Conservation (phyloP, 441 rosid species). For the Syzygium syzygioides region DNA sequence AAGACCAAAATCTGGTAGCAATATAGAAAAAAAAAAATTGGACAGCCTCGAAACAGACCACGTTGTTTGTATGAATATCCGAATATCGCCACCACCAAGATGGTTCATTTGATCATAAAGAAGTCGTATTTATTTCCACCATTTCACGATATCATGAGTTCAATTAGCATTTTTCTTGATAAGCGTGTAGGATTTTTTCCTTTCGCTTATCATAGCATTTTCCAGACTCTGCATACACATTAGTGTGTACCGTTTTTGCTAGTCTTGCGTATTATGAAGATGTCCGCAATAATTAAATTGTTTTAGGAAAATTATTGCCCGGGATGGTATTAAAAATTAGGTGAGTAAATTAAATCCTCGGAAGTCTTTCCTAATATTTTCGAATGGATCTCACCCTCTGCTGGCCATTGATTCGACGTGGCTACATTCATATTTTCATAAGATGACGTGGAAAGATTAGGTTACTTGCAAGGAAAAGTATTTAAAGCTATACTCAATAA, state of each 20-base stretch:
- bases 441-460: background rate
- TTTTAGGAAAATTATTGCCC: background rate
- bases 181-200: background rate
- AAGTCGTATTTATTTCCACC: rapidly evolving
- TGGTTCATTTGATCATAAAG: no score
- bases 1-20: background rate
- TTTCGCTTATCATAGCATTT: background rate
- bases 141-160: rapidly evolving
- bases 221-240: background rate
- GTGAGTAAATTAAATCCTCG: background rate
- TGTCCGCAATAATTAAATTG: rapidly evolving
- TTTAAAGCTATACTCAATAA: background rate
- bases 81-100: rapidly evolving
- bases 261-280: background rate
- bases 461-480: no score
- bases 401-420: background rate
- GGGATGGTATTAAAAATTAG: background rate
- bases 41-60: rapidly evolving
- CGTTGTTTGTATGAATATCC: background rate
- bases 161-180: rapidly evolving
- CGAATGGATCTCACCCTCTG: background rate
- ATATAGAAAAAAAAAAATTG: background rate
- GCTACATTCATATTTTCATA: background rate
- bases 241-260: background rate
- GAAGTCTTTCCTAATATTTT: background rate